These are phyloP conservation scores for Ophiostoma quercus DNA, from an alignment of 2,329 filamentous ascomycete genomes.

Conservation along the genomic window DNA sequence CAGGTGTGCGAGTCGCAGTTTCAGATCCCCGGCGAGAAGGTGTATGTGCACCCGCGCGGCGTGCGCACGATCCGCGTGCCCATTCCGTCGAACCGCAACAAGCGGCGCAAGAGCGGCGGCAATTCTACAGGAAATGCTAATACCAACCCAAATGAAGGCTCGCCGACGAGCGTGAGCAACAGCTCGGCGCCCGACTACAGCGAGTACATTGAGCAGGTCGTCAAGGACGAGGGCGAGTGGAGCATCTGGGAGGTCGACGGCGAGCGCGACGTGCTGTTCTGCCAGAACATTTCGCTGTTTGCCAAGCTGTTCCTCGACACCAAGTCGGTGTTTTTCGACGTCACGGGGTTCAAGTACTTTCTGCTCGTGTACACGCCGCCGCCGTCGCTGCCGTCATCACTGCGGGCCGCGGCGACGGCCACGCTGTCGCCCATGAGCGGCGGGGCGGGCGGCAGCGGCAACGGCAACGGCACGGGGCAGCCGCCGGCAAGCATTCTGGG, in stretches of 20 bases:
- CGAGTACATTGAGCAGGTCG: conserved; percentile 40
- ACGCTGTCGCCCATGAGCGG: conserved; percentile 23
- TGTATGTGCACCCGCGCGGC: conserved; percentile 61
- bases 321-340: conserved; percentile 97
- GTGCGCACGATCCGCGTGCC: conserved; percentile 39
- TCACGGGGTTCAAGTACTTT: conserved; percentile 90
- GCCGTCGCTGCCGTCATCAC: conserved; percentile 27
- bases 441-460: conserved; percentile 13
- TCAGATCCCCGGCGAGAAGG: conserved; percentile 59
- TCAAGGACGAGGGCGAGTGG: conserved; percentile 64
- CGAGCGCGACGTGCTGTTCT: conserved; percentile 78
- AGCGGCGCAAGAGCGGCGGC: background rate
- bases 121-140: conserved; percentile 33
- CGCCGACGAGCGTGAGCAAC: too few species aligned
- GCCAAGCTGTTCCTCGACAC: conserved; percentile 97
- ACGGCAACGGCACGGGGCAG: conserved; percentile 6
- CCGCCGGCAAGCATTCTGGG: conserved; percentile 14
- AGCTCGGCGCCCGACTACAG: conserved; percentile 19
- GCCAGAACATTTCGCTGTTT: conserved; percentile 92
- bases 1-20: conserved; percentile 50
- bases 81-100: conserved; percentile 29
- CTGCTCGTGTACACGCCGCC: conserved; percentile 71
- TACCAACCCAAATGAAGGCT: too few species aligned
- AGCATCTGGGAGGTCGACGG: conserved; percentile 91
- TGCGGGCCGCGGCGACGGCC: conserved; percentile 15